Conservation (phyloP, 2,329 filamentous ascomycete species). For the Aspergillus flavus region DNA sequence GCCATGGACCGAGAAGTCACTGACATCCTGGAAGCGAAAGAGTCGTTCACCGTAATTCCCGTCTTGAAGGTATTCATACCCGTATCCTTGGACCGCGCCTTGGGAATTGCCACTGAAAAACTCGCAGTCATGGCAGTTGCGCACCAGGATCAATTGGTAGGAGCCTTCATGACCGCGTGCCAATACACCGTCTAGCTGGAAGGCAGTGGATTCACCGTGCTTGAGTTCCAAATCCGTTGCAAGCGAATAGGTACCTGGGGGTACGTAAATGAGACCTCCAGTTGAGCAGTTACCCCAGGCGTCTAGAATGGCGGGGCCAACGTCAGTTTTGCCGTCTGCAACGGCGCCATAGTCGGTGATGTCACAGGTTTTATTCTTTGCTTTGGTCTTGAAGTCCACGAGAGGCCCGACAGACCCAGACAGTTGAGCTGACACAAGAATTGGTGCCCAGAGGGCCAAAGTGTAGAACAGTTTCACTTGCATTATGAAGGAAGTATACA, state of each 20-base stretch:
- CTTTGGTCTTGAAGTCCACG: constrained; percentile 14
- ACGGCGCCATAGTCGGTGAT: constrained; percentile 54
- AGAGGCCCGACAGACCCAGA: constrained; percentile 4
- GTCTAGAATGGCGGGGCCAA: too few species aligned
- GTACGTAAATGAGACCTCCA: constrained; percentile 54
- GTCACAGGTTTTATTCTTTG: constrained; percentile 43
- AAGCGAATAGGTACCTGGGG: constrained; percentile 51
- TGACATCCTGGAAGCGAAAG: constrained; percentile 48
- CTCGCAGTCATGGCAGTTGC: constrained; percentile 45
- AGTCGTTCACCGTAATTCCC: constrained; percentile 49
- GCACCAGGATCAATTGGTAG: neutral
- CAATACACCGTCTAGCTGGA: constrained; percentile 50
- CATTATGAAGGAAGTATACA: too few species aligned
- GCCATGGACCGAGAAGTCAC: constrained; percentile 53
- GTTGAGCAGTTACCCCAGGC: constrained; percentile 46
- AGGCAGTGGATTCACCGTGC: constrained; percentile 49
- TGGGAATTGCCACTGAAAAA: constrained; percentile 47
- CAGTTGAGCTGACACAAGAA: neutral
- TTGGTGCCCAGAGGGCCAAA: neutral
- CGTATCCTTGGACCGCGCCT: constrained; percentile 55
- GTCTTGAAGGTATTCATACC: constrained; percentile 50
- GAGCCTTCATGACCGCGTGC: neutral
- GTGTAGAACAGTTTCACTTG: too few species aligned
- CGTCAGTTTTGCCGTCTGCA: constrained; percentile 49
- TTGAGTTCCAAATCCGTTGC: constrained; percentile 51